phyloP scores from a whole-genome alignment of 805 yeast genomes.

The Kodamaea kakaduensis region DNA sequence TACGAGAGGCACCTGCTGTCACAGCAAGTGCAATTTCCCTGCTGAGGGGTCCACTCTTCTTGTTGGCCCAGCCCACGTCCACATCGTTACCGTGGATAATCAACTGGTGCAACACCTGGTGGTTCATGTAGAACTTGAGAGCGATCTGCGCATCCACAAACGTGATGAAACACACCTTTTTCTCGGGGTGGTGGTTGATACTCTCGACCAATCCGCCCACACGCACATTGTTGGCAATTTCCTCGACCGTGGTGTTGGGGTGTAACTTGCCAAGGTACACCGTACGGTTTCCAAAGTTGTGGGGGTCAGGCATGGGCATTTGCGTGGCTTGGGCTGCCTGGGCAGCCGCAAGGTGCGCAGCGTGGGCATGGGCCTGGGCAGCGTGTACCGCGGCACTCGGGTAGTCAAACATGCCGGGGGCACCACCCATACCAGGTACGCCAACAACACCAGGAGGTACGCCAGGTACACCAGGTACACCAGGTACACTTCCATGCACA shows the following conservation, averaged over 20 bases:
- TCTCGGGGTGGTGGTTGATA: constrained; percentile 49
- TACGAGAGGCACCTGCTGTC: constrained; percentile 71
- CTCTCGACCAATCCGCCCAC: constrained; percentile 70
- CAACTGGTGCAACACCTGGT: constrained; percentile 53
- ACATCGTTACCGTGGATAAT: constrained; percentile 58
- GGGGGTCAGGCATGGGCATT: constrained; percentile 12
- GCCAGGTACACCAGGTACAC: too few species aligned
- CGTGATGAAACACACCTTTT: constrained; percentile 63
- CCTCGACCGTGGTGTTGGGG: constrained; percentile 62
- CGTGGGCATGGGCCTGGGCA: constrained; percentile 8
- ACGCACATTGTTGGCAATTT: constrained; percentile 69
- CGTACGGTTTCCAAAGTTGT: constrained; percentile 54
- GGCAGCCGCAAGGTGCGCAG: constrained; percentile 5
- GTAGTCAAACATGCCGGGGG: not conserved
- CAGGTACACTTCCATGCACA: too few species aligned
- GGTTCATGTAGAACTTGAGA: constrained; percentile 58
- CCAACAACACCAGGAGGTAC: too few species aligned
- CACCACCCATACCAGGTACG: too few species aligned
- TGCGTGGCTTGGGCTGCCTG: constrained; percentile 6
- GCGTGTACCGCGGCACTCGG: constrained; percentile 3
- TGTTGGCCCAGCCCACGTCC: constrained; percentile 68
- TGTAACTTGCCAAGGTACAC: constrained; percentile 66
- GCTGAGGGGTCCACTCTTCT: constrained; percentile 59
- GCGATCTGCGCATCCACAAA: constrained; percentile 65
- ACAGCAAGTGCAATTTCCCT: constrained; percentile 58